Base-by-base conservation (phyloP, 2,329 filamentous ascomycete genomes). In the Venturia carpophila region DNA sequence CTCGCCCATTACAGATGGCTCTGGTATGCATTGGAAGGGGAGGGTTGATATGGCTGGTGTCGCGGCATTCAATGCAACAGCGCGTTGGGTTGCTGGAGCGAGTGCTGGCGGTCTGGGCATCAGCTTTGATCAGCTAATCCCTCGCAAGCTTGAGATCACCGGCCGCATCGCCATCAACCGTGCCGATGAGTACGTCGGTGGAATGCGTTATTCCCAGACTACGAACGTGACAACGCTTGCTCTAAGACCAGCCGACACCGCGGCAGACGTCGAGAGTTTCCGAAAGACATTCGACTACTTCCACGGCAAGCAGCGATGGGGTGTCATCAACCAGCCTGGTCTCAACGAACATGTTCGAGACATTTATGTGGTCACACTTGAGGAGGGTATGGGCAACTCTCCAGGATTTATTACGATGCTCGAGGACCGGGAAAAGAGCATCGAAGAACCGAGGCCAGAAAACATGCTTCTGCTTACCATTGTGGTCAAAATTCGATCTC, bases 351-450 rank as follows among this genome's bases (percentile, higher is more conserved):
- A 91, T 67, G 89, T 97, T 61, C 88, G 92, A 67, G 93, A 97
- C 73, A 90, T 92, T 1, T 97, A 97, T 74, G 83, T 97, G 41
- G 88, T 97, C 11, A 93, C 94, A 0, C 85, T 97, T 5, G 85
- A 91, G 41, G 83, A 87, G 5, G 91, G 90, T 42, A 24, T 21
- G 27, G 78, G 77, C 42, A 78, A 79, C 61, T 84, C 93, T 55
- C 93, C 94, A 0, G 90, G 92, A 67, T 96, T 97, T 71, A 86
- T 97, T 75, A 84, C 91, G 67, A 89, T 96, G 71, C 83, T 97
- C n/a, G 87, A 91, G 68, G 89, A 93, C 70, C 92, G 92, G 37
- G 64, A 63, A 60, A 56, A 41, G 73, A 84, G 85, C 39, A 84
- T 97, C 41, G 90, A 92, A 56, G 82, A 84, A 66, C 83, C 84